These are phyloP conservation scores for Citrus sinensis DNA, from an alignment of 345 rosid species.

Conservation along the genomic window DNA sequence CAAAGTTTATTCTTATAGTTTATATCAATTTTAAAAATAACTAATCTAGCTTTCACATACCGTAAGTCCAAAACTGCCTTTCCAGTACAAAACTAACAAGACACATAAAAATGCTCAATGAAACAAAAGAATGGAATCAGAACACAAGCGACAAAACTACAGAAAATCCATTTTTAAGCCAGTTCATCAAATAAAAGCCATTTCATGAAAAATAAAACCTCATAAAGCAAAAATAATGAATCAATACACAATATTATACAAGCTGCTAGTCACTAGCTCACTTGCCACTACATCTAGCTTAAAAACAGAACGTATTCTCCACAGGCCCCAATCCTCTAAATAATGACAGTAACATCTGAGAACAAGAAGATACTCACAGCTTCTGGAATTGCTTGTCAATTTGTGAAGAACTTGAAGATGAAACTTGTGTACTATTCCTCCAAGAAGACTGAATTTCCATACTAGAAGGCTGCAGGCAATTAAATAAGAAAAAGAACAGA, in stretches of 20 bases:
- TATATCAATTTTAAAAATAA: neutral
- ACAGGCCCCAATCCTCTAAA: neutral
- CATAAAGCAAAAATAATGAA: neutral
- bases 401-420: slow-evolving; percentile 35
- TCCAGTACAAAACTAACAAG: neutral
- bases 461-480: slow-evolving; percentile 45
- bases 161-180: neutral
- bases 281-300: neutral
- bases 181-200: neutral
- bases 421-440: slow-evolving; percentile 42
- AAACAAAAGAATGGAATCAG: neutral
- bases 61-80: neutral
- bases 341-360: neutral
- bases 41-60: neutral
- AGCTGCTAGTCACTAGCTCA: neutral
- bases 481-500: slow-evolving; percentile 1
- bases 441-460: slow-evolving; percentile 47
- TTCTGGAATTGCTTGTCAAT: slow-evolving; percentile 78
- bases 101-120: neutral
- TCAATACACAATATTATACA: neutral
- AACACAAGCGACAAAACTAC: neutral
- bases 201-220: neutral
- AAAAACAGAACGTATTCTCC: neutral
- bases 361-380: slow-evolving; percentile 53
- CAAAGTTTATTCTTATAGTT: neutral